These are phyloP conservation scores for Fusarium zealandicum DNA, from an alignment of 2,329 filamentous ascomycete species.

Conservation along the genomic window DNA sequence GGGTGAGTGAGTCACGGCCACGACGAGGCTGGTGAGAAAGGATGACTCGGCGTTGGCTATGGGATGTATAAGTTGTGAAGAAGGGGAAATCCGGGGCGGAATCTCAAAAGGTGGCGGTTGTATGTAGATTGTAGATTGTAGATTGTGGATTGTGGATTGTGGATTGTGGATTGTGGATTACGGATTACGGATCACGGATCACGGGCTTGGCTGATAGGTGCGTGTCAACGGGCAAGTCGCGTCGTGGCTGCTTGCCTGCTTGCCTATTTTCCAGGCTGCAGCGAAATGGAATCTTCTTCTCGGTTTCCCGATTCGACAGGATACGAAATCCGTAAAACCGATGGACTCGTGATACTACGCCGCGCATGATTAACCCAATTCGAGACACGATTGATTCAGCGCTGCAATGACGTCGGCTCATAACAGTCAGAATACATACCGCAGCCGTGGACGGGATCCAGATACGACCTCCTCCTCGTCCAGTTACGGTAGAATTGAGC, in stretches of 20 bases:
- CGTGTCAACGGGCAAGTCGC: constrained; percentile 30
- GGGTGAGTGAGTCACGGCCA: constrained; percentile 27
- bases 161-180: too few relatives aligned
- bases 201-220: constrained; percentile 41
- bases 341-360: too few relatives aligned
- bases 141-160: too few relatives aligned
- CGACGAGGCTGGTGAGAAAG: constrained; percentile 27
- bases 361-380: neutral
- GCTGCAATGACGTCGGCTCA: constrained; percentile 16
- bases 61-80: too few relatives aligned
- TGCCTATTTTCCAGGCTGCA: constrained; percentile 24
- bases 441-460: neutral
- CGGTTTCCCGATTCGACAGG: neutral
- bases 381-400: neutral
- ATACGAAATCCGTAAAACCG: neutral
- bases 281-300: neutral
- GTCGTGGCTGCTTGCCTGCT: too few relatives aligned
- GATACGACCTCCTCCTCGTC: constrained; percentile 9
- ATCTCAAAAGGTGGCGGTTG: constrained; percentile 5
- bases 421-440: too few relatives aligned
- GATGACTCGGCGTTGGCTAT: constrained; percentile 26
- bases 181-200: too few relatives aligned
- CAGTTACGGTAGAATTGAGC: neutral
- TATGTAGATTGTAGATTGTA: neutral
- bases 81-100: constrained; percentile 23